Conservation (phyloP, 2,329 filamentous ascomycete genomes). For the Akanthomyces uredinophilus region DNA sequence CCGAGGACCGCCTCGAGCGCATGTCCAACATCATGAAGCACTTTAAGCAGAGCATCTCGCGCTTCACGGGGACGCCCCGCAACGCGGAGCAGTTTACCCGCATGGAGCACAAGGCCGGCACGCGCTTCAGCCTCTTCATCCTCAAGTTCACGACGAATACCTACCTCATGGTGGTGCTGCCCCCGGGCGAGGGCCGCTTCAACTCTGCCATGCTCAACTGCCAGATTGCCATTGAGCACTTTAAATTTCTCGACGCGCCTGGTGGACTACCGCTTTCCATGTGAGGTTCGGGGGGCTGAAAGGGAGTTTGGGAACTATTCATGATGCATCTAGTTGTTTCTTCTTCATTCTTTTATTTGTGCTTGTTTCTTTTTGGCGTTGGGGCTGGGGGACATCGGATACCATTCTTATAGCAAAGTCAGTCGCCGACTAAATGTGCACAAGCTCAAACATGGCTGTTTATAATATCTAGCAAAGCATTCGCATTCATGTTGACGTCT, state of each 20-base stretch:
- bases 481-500: not conserved
- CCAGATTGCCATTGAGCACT: conserved; percentile 77
- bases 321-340: no score
- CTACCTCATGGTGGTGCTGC: conserved; percentile 87
- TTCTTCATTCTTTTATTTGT: no score
- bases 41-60: conserved; percentile 80
- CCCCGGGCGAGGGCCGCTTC: conserved; percentile 85
- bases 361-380: conserved; percentile 5
- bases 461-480: not conserved
- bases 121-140: conserved; percentile 86
- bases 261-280: conserved; percentile 19
- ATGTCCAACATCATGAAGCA: conserved; percentile 98
- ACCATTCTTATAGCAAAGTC: conserved; percentile 10
- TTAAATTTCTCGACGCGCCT: conserved; percentile 60
- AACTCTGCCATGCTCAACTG: conserved; percentile 89
- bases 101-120: conserved; percentile 72
- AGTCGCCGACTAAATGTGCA: not conserved
- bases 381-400: not conserved
- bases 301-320: no score
- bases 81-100: conserved; percentile 76
- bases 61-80: conserved; percentile 74
- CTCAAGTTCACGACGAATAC: conserved; percentile 96
- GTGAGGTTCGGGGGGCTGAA: not conserved
- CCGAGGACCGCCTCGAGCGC: conserved; percentile 85
- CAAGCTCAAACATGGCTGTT: not conserved